Evolutionary conservation across 306 rosid species (phyloP).

Genomic region (Bauhinia variegata): DNA sequence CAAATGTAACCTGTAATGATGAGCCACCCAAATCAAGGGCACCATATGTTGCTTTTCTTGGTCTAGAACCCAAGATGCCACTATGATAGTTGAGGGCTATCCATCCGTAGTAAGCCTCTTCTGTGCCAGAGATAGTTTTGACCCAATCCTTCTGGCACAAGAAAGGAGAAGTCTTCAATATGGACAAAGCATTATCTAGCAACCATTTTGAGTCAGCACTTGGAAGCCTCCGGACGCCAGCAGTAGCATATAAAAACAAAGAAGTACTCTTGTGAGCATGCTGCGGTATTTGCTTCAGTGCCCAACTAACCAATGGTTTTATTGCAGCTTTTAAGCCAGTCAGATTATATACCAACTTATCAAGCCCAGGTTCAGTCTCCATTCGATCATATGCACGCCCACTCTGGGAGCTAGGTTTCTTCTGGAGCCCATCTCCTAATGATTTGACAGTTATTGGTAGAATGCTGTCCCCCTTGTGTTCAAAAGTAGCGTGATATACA

Average conservation of each 20-base stretch:
- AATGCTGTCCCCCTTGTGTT: conserved; percentile 44
- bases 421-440: conserved; percentile 41
- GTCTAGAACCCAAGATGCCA: conserved; percentile 61
- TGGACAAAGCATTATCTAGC: conserved; percentile 82
- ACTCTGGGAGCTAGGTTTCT: conserved; percentile 37
- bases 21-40: conserved; percentile 97
- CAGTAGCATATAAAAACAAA: conserved; percentile 83
- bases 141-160: conserved; percentile 74
- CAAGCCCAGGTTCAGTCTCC: conserved; percentile 95
- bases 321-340: conserved; percentile 69
- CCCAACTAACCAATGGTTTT: conserved; percentile 83
- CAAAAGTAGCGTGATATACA: conserved; percentile 70
- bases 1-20: conserved; percentile 93
- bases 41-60: conserved; percentile 79
- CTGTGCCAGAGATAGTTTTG: conserved; percentile 74
- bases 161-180: conserved; percentile 76
- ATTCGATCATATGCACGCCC: conserved; percentile 93
- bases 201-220: conserved; percentile 71
- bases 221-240: conserved; percentile 86
- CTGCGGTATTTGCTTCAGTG: conserved; percentile 80
- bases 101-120: conserved; percentile 97
- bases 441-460: conserved; percentile 72
- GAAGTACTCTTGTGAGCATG: conserved; percentile 70
- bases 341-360: conserved; percentile 69
- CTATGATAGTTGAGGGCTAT: conserved; percentile 83